Evolutionary conservation across 768 basidiomycete genomes (phyloP).

Genomic region (Lentinula detonsa): DNA sequence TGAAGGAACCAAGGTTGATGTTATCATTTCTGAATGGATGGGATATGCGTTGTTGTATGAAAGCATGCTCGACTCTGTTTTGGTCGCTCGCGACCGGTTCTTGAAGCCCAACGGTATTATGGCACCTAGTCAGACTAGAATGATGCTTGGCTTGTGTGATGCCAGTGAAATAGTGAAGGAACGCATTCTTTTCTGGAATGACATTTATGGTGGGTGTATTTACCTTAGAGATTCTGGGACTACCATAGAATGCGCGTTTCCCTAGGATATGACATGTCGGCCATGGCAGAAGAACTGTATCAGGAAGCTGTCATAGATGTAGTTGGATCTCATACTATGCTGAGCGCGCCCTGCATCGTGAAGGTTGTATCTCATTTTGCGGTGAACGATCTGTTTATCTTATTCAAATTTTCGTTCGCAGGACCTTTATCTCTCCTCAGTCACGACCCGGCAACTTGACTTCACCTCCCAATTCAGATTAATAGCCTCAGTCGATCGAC

Average conservation of each 20-base stretch:
- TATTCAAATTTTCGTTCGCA: background rate
- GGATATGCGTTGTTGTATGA: constrained; percentile 89
- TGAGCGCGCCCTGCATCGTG: constrained; percentile 57
- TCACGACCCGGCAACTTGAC: constrained; percentile 45
- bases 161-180: constrained; percentile 72
- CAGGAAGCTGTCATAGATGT: constrained; percentile 84
- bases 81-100: constrained; percentile 84
- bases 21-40: constrained; percentile 99
- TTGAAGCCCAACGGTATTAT: constrained; percentile 68
- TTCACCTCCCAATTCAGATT: constrained; percentile 77
- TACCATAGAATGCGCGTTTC: background rate
- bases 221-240: background rate
- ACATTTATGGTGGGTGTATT: constrained; percentile 70
- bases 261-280: constrained; percentile 81
- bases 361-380: constrained; percentile 46
- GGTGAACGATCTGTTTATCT: background rate
- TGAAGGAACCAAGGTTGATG: constrained; percentile 74
- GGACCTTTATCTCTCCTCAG: constrained; percentile 1
- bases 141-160: constrained; percentile 81
- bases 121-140: constrained; percentile 85
- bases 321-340: constrained; percentile 55
- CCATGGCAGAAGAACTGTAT: constrained; percentile 71
- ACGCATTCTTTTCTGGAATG: constrained; percentile 84
- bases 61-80: constrained; percentile 95
- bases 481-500: constrained; percentile 51